These are phyloP conservation scores for Chaetoscypha palmicola DNA, from an alignment of 2,329 filamentous ascomycete genomes.

Conservation along the genomic window DNA sequence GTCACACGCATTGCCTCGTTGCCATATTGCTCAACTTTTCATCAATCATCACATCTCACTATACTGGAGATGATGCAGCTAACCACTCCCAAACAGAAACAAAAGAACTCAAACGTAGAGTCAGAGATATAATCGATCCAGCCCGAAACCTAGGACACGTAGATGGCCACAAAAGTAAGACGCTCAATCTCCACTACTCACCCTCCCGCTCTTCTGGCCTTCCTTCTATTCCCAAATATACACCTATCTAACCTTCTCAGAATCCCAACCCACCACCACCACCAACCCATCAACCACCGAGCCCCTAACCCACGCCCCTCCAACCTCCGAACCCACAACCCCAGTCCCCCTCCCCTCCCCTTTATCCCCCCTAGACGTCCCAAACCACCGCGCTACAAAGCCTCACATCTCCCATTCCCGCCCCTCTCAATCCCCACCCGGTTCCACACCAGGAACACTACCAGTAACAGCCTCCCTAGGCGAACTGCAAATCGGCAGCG, in stretches of 20 bases:
- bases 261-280: not conserved
- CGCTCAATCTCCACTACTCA: not conserved
- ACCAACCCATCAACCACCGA: too few relatives aligned
- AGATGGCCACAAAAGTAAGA: constrained; percentile 40
- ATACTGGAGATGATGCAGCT: too few relatives aligned
- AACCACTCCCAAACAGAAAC: too few relatives aligned
- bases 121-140: constrained; percentile 77
- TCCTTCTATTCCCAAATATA: not conserved
- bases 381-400: not conserved
- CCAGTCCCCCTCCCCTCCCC: not conserved
- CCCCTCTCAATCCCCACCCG: not conserved
- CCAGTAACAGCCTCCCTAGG: not conserved
- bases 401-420: not conserved
- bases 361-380: not conserved
- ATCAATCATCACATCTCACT: too few relatives aligned
- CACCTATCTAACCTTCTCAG: not conserved
- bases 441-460: not conserved
- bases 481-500: not conserved
- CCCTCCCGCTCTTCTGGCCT: not conserved
- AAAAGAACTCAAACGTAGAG: constrained; percentile 79
- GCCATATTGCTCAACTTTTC: too few relatives aligned
- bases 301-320: not conserved
- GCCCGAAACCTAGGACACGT: constrained; percentile 73
- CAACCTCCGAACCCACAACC: constrained; percentile 1
- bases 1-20: too few relatives aligned